phyloP scores from a whole-genome alignment of 306 rosid species.

The Pyrus communis region DNA sequence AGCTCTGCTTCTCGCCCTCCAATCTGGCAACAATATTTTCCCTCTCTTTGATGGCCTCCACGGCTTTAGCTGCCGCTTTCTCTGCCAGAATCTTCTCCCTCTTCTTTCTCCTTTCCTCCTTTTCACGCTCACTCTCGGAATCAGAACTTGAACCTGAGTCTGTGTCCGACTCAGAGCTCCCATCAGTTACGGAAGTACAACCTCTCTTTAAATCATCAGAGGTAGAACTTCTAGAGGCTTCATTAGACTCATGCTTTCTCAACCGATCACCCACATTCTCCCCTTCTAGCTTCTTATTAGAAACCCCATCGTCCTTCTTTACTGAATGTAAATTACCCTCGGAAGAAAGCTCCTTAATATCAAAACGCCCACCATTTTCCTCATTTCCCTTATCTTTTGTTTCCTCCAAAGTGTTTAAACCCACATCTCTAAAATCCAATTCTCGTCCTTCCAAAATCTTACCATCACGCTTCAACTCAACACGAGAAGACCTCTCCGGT shows the following conservation, averaged over 20 bases:
- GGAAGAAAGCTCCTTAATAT: slow-evolving; percentile 22
- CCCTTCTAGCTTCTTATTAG: slow-evolving; percentile 19
- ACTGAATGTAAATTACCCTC: slow-evolving; percentile 21
- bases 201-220: slow-evolving; percentile 50
- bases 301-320: slow-evolving; percentile 22
- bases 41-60: slow-evolving; percentile 67
- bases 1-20: slow-evolving; percentile 96
- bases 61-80: slow-evolving; percentile 81
- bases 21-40: slow-evolving; percentile 85
- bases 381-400: slow-evolving; percentile 28
- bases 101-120: slow-evolving; percentile 71
- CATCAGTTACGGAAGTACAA: slow-evolving; percentile 49
- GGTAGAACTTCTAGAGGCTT: slow-evolving; percentile 41
- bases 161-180: slow-evolving; percentile 64
- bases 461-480: slow-evolving; percentile 40
- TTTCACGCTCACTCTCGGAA: slow-evolving; percentile 76
- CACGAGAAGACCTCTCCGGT: slow-evolving; percentile 23
- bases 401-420: slow-evolving; percentile 22
- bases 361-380: slow-evolving; percentile 19
- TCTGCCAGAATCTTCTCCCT: slow-evolving; percentile 74
- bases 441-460: slow-evolving; percentile 23
- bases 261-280: slow-evolving; percentile 30
- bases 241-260: slow-evolving; percentile 34
- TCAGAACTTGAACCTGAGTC: slow-evolving; percentile 76
- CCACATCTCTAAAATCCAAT: slow-evolving; percentile 25